Base-by-base conservation (phyloP, 306 rosid species). In the Neltuma alba region DNA sequence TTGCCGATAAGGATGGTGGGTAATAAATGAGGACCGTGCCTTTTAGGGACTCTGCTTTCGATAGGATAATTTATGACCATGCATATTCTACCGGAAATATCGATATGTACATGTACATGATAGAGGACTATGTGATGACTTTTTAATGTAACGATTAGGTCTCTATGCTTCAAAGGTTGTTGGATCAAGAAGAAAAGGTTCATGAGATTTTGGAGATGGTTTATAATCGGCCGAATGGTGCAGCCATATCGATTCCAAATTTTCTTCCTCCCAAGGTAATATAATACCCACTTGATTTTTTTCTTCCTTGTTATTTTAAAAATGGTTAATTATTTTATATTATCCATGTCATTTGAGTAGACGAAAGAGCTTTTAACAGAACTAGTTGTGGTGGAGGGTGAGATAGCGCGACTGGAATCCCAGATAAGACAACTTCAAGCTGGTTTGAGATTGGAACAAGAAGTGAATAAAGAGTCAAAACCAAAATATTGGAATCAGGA, bases 201-300 rank as follows among this genome's bases (percentile, higher is more conserved):
- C 97, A 88, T 79, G 92, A 89, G 76, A 74, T 91, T 83, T 87
- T 92, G 82, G 94, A 86, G 62, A 79, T 81, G 71, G 86, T 87
- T 44, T 82, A 80, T 47, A 86, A 78, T 75, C 88, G 74, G 50
- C 88, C 77, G 57, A 74, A 76, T 28, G 89, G 80, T 20, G 82
- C 94, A 45, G 70, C 88, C 40, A 63, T 91, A 74, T 61, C 69
- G 14, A 87, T 86, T 69, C 97, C 99, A 36, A 90, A 75, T 71
- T 87, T 84, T 76, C 94, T 91, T 83, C 95, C 97, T 70, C 90
- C 93, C 2, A 95, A 92, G 97, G 98, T 94, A 86, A 21, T 12
- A 54, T 62, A 47, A 10, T 57, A 13, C 40, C 61, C 72, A 9
- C 67, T 54, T 70, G 65, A 36, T 67, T 44, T 72, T 70, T n/a